Conservation (phyloP, 2,329 filamentous ascomycete genomes). For the Stachybotrys echinatus region DNA sequence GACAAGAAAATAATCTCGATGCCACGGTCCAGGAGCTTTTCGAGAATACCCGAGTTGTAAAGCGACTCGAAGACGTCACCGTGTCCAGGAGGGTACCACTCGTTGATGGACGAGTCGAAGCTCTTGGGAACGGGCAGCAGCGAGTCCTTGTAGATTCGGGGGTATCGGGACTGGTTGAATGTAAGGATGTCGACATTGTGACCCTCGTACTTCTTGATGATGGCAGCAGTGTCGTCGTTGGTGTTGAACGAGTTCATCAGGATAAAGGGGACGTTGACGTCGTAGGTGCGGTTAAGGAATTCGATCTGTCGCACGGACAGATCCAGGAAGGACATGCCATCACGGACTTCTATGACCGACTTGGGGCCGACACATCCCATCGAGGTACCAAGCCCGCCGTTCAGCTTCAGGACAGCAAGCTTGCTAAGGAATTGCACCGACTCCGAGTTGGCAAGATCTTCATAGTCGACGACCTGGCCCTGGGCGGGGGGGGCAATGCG, state of each 20-base stretch:
- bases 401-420: constrained; percentile 97
- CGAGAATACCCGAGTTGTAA: constrained; percentile 97
- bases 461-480: constrained; percentile 93
- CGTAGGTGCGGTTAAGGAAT: constrained; percentile 97
- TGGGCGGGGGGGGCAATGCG: constrained; percentile 91
- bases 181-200: constrained; percentile 99
- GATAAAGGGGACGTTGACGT: constrained; percentile 94
- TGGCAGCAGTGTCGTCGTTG: constrained; percentile 93
- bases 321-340: constrained; percentile 99
- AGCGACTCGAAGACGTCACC: constrained; percentile 99
- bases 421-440: constrained; percentile 95
- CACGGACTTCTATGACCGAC: constrained; percentile 98
- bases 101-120: constrained; percentile 79
- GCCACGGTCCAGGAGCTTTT: constrained; percentile 90
- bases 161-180: constrained; percentile 99
- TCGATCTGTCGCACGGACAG: constrained; percentile 98
- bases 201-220: constrained; percentile 99
- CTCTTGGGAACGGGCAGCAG: constrained; percentile 91
- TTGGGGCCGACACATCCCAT: constrained; percentile 99
- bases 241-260: constrained; percentile 99
- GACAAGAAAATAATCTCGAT: constrained; percentile 98
- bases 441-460: constrained; percentile 81
- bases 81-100: constrained; percentile 99
- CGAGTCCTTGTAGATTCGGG: constrained; percentile 96
- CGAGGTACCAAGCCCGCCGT: constrained; percentile 97